Evolutionary conservation across 495 filamentous ascomycete species (phyloP).

Genomic region (Podospora pseudopauciseta): DNA sequence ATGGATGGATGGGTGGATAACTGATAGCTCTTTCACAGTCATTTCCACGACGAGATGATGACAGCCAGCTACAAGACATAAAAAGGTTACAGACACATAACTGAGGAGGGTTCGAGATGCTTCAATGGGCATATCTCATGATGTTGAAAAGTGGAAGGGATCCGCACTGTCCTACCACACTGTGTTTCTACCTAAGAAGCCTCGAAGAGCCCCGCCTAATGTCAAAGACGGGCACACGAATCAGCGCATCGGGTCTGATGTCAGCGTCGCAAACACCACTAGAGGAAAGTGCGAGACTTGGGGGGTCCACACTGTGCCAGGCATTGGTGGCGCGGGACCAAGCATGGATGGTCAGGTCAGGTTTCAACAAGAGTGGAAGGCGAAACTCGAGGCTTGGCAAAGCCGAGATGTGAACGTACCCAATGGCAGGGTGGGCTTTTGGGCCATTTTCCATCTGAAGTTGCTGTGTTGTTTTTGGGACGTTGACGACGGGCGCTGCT

Average conservation of each 20-base stretch:
- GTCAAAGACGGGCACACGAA: background rate
- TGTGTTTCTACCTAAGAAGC: background rate
- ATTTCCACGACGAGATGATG: background rate
- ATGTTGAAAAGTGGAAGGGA: background rate
- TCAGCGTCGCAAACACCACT: constrained; percentile 3
- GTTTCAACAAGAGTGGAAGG: constrained; percentile 8
- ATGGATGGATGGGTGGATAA: background rate
- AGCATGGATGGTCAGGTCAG: background rate
- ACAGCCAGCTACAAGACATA: background rate
- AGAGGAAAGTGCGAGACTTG: background rate
- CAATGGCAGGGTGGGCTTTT: background rate
- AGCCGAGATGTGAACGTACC: background rate
- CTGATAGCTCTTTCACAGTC: background rate
- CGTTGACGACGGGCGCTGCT: background rate
- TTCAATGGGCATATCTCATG: background rate
- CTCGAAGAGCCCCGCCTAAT: background rate
- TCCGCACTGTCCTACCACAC: background rate
- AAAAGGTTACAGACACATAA: no score
- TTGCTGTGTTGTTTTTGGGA: background rate
- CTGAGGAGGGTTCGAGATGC: background rate
- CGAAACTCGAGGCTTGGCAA: constrained; percentile 7
- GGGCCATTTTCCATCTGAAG: background rate
- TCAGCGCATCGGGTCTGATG: background rate
- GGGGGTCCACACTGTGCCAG: background rate
- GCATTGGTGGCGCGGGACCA: background rate